Conservation (phyloP, 805 yeast genomes). For the Candida yuanshanica region DNA sequence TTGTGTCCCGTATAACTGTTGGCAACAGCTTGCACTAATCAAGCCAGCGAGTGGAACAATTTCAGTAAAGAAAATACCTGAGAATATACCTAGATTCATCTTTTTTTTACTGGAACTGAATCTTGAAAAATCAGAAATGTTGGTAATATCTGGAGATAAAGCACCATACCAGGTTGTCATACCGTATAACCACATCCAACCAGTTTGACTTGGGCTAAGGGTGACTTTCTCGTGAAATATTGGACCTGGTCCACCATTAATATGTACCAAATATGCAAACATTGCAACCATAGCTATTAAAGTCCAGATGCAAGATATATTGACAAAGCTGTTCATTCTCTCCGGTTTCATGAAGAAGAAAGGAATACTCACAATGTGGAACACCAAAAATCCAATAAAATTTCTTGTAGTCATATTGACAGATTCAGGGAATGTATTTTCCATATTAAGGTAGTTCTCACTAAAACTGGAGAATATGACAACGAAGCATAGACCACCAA, state of each 20-base stretch:
- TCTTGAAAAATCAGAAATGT: constrained; percentile 37
- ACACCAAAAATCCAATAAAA: constrained; percentile 38
- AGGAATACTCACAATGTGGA: constrained; percentile 38
- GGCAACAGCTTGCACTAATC: constrained; percentile 31
- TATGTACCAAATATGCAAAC: constrained; percentile 28
- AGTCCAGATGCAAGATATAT: constrained; percentile 31
- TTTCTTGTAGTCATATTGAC: constrained; percentile 37
- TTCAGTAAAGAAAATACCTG: constrained; percentile 31
- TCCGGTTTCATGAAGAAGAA: constrained; percentile 40
- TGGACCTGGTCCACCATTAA: constrained; percentile 33
- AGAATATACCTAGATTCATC: constrained; percentile 26
- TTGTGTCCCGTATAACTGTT: constrained; percentile 29
- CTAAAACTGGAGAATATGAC: constrained; percentile 33
- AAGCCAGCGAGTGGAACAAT: constrained; percentile 36
- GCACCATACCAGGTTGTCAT: constrained; percentile 37
- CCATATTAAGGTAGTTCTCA: constrained; percentile 29
- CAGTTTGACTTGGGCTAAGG: constrained; percentile 24
- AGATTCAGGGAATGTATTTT: constrained; percentile 31
- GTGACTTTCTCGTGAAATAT: constrained; percentile 23
- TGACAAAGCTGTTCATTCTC: constrained; percentile 32
- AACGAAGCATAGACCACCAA: constrained; percentile 37
- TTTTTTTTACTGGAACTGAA: constrained; percentile 27
- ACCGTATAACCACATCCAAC: constrained; percentile 37
- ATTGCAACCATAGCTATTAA: constrained; percentile 37
- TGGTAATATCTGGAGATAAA: constrained; percentile 33